Conservation (phyloP, 2,329 filamentous ascomycete species). For the Pseudonectria foliicola region DNA sequence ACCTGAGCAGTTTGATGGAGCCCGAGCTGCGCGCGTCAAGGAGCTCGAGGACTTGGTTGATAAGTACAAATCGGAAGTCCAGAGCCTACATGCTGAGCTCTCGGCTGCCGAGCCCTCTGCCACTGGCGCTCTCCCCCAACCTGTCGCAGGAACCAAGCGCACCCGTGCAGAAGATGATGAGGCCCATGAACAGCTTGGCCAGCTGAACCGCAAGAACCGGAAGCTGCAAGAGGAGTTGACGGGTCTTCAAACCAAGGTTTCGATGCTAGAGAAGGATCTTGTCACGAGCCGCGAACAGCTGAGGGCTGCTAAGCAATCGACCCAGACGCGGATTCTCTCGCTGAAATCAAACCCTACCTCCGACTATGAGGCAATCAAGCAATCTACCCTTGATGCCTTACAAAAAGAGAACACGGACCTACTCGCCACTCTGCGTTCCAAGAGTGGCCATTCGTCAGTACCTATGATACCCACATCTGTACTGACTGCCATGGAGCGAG, state of each 20-base stretch:
- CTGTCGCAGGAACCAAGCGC: constrained; percentile 54
- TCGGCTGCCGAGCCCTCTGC: constrained; percentile 49
- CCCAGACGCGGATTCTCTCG: constrained; percentile 74
- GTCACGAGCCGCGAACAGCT: constrained; percentile 68
- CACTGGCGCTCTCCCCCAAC: constrained; percentile 29
- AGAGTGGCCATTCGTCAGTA: constrained; percentile 33
- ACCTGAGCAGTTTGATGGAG: constrained; percentile 68
- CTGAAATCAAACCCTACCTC: constrained; percentile 89
- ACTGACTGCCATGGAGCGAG: constrained; percentile 66
- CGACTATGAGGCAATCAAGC: constrained; percentile 76
- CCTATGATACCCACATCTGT: constrained; percentile 69
- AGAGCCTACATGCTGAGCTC: constrained; percentile 68
- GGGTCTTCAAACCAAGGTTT: constrained; percentile 60
- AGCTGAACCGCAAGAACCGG: constrained; percentile 80
- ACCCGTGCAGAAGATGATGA: constrained; percentile 54
- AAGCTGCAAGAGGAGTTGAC: constrained; percentile 73
- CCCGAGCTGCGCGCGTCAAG: constrained; percentile 65
- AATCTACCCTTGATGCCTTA: constrained; percentile 68
- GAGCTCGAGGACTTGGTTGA: constrained; percentile 83
- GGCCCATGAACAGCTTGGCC: constrained; percentile 66
- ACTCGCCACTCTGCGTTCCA: constrained; percentile 59
- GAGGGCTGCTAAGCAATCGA: constrained; percentile 54
- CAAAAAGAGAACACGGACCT: constrained; percentile 80
- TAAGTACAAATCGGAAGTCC: constrained; percentile 74
- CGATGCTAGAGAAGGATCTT: constrained; percentile 68